Base-by-base conservation (phyloP, 257 asterid species). In the Paulownia fortunei region DNA sequence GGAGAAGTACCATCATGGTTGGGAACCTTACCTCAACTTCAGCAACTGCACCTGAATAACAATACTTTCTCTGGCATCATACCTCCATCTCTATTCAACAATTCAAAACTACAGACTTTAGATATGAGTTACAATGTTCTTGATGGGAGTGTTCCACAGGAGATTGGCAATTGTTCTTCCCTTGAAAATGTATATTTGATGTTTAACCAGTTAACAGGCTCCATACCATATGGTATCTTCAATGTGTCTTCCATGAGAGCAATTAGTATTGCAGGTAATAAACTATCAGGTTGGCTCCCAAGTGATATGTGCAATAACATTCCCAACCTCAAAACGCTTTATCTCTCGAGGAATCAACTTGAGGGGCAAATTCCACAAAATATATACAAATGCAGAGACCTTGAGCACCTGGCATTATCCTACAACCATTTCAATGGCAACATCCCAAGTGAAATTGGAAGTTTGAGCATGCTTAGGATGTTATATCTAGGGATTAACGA, bases 311-410 rank as follows among this genome's bases (percentile, higher is more conserved):
- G 21, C 55, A 15, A 16, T 3, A 16, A 4, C 26, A 60, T 65
- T 24, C 55, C 16, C 64, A 3, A 79, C 56, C 5, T 66, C 72
- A 23, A 69, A 80, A 3, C 27, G 26, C 41, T 64, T 27, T 0
- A 49, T 76, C 32, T 19, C 19, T 58, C 71, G 83, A 1, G 34
- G 76, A 0, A 42, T 18, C 60, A 46, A n/a, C 82, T 85, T 74
- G 32, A 70, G n/a, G 91, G 88, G 27, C 65, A 15, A 15, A 83
- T 87, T 51, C 86, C 89, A 7, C 11, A 60, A 3, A 77, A 52
- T 59, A 7, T 87, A 24, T 36, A 76, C 76, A 81, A 69, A 42
- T 87, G 89, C 52, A 70, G 65, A 7, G 34, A 69, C 16, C 83
- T 87, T 23, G 60, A 76, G 58, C 2, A 8, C 18, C 10, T 85